phyloP scores from a whole-genome alignment of 2,329 filamentous ascomycete species.

The Cladosporium sp. region DNA sequence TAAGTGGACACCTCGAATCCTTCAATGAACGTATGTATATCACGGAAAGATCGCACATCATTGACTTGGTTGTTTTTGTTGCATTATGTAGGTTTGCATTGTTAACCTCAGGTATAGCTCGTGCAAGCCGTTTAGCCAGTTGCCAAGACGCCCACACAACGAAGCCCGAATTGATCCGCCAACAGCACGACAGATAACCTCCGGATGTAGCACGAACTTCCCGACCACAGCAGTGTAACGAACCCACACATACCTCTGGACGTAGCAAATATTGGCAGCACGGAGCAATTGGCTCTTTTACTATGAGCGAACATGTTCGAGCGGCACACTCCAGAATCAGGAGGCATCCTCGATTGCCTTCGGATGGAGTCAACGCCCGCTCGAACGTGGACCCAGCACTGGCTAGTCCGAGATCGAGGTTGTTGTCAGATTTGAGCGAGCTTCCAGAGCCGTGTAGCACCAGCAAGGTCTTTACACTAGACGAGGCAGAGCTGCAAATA shows the following conservation, averaged over 20 bases:
- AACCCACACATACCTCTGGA: no score
- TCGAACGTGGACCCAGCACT: neutral
- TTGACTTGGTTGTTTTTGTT: no score
- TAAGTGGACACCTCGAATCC: neutral
- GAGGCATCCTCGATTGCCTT: neutral
- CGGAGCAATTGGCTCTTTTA: neutral
- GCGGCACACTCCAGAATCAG: constrained; percentile 1
- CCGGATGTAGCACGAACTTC: no score
- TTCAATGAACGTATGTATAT: no score
- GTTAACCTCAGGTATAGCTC: no score
- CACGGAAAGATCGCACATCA: no score
- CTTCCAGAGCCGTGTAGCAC: neutral
- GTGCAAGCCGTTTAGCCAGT: neutral
- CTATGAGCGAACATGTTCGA: neutral
- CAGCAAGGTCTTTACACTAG: neutral
- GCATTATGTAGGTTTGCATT: no score
- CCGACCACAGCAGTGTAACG: no score
- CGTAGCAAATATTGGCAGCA: neutral
- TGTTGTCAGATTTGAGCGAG: neutral
- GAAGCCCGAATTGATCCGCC: neutral
- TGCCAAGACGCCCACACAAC: neutral
- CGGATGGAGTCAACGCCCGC: neutral
- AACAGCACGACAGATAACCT: no score
- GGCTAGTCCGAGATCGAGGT: neutral
- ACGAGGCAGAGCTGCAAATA: neutral